Evolutionary conservation across 176 grass and related monocot species (phyloP), one percentile per base, ranked within the genome.

Genomic region (Phoenix roebelenii): DNA sequence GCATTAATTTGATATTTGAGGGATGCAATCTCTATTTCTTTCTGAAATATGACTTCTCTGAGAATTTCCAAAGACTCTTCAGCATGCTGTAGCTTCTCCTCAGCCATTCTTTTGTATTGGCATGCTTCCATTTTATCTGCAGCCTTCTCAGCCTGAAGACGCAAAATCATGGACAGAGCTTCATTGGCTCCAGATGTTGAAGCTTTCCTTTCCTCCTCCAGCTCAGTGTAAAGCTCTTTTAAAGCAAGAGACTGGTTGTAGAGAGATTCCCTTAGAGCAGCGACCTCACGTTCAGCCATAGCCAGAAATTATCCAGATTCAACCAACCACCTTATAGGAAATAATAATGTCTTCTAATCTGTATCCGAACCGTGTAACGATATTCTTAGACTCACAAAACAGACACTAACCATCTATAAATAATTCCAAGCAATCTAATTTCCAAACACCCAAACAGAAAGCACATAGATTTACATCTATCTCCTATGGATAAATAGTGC

Each of bases 61-160:
- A 82, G 54, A 39, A 76, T 60, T 16, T 16, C 55, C 57, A 72
- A 24, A 4, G 61, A 58, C 52, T 76, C 73, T 32, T 77, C 73
- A 9, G 74, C 44, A 20, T 76, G 73, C 7, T 22, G 73, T 20
- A 82, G 52, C 68, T 77, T 82, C 60, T 82, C 79, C 53, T 82
- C 79, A 4, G 75, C 57, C 5, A 76, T 61, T 56, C 79, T 76
- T 56, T 57, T 77, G 67, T 82, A 82, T 25, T 82, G 79, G 39
- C 63, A 52, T 17, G 66, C 68, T 62, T 82, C 68, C 73, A 82
- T 72, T 49, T 77, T 77, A 53, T 66, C 73, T 22, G 48, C 58
- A 16, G 79, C 74, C 69, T 82, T 82, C 70, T 82, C 73, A 30
- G 72, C 67, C 65, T 82, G 79, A 23, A 82, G 73, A 16, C 73